Percentiles rank a stretch among this genome's conserved stretches.
phyloP scores from a whole-genome alignment of 1,139 yeast genomes.

The Candida tunisiensis region DNA sequence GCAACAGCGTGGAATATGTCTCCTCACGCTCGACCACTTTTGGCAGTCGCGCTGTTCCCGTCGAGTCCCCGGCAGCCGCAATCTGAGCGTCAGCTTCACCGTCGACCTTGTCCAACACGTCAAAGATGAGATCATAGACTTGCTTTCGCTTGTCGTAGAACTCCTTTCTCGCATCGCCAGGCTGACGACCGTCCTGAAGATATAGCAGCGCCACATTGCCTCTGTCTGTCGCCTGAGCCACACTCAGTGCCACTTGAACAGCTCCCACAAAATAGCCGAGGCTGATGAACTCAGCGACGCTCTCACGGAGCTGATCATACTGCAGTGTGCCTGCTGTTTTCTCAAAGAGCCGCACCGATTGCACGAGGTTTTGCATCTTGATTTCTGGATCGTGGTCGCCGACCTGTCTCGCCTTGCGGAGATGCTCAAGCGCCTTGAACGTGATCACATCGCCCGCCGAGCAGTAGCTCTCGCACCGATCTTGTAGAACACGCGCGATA shows the following conservation, averaged over 20 bases:
- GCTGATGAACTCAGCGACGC: constrained; percentile 61
- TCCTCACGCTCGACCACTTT: constrained; percentile 42
- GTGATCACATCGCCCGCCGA: constrained; percentile 87
- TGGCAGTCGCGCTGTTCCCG: constrained; percentile 18
- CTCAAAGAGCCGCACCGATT: constrained; percentile 63
- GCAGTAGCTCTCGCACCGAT: constrained; percentile 89
- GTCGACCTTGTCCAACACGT: constrained; percentile 56
- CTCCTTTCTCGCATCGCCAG: constrained; percentile 29
- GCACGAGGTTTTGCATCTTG: constrained; percentile 49
- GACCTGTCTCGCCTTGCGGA: constrained; percentile 71
- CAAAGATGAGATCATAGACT: constrained; percentile 60
- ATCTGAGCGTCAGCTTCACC: constrained; percentile 30
- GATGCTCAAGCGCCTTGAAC: constrained; percentile 84
- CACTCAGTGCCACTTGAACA: constrained; percentile 61
- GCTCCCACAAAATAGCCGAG: constrained; percentile 76
- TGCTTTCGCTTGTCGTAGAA: constrained; percentile 33
- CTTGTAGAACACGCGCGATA: constrained; percentile 77
- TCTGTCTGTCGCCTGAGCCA: constrained; percentile 53
- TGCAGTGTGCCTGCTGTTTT: constrained; percentile 67
- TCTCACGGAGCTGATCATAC: constrained; percentile 66
- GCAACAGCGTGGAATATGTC: constrained; percentile 60
- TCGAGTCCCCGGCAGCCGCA: constrained; percentile 1
- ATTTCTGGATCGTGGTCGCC: constrained; percentile 42
- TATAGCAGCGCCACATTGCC: constrained; percentile 40
- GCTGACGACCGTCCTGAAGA: constrained; percentile 31